Evolutionary conservation across 352 stramenopile species (phyloP).

Genomic region (Phytophthora tentaculata): DNA sequence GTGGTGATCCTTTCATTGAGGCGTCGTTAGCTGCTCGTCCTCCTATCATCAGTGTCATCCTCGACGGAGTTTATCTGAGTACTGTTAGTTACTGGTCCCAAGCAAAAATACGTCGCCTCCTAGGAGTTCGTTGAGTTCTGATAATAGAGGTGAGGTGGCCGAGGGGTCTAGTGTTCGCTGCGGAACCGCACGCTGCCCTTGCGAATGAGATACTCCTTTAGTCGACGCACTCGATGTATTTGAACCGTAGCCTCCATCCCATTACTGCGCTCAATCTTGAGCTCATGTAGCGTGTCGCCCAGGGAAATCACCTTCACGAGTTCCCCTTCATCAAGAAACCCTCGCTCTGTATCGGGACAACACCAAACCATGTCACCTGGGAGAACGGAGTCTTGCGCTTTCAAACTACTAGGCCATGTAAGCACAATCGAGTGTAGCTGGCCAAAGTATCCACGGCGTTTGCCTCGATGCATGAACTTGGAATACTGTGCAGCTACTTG

Average conservation of each 20-base stretch:
- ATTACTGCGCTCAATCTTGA: slow-evolving; percentile 38
- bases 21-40: slow-evolving; percentile 12
- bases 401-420: slow-evolving; percentile 47
- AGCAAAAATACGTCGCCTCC: slow-evolving; percentile 23
- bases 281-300: slow-evolving; percentile 15
- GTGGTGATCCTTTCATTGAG: neutral
- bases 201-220: slow-evolving; percentile 49
- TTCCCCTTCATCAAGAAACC: slow-evolving; percentile 16
- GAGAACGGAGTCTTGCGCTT: slow-evolving; percentile 26
- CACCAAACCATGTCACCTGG: slow-evolving; percentile 52
- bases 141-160: slow-evolving; percentile 14
- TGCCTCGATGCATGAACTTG: slow-evolving; percentile 45
- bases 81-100: neutral
- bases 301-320: slow-evolving; percentile 45
- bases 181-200: slow-evolving; percentile 41
- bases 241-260: slow-evolving; percentile 23
- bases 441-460: slow-evolving; percentile 45
- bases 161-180: slow-evolving; percentile 14
- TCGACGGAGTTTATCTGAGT: slow-evolving; percentile 16
- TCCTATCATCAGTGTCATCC: slow-evolving; percentile 18
- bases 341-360: slow-evolving; percentile 11
- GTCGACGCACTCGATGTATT: slow-evolving; percentile 30
- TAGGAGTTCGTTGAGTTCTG: slow-evolving; percentile 15
- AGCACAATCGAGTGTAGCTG: slow-evolving; percentile 46
- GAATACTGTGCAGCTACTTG: slow-evolving; percentile 52